A percentile compares a stretch with the other conserved stretches of the same genome.
Conservation (phyloP, 768 basidiomycete genomes). For the Sarcodon aspratus region DNA sequence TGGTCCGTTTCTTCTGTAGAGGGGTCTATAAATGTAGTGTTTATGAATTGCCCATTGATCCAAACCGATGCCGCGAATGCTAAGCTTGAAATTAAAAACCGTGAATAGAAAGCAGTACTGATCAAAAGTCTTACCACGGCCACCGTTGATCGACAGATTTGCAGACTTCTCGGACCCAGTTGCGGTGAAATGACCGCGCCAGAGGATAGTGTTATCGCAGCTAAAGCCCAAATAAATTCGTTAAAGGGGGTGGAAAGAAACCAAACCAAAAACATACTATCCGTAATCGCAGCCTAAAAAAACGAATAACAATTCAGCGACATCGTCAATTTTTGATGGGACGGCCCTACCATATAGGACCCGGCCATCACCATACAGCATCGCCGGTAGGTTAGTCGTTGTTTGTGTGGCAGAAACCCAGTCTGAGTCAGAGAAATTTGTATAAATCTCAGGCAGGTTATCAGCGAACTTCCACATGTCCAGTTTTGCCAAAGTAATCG, state of each 20-base stretch:
- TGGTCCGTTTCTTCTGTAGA: conserved; percentile 60
- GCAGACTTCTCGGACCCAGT: conserved; percentile 50
- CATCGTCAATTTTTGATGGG: not conserved
- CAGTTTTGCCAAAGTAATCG: conserved; percentile 35
- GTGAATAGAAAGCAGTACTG: not conserved
- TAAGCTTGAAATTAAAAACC: conserved; percentile 11
- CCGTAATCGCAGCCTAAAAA: conserved; percentile 65
- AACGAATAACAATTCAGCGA: not conserved
- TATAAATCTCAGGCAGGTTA: conserved; percentile 59
- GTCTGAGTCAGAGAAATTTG: conserved; percentile 42
- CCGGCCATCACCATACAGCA: conserved; percentile 62
- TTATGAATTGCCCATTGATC: conserved; percentile 63
- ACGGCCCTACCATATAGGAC: conserved; percentile 45
- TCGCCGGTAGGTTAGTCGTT: conserved; percentile 61
- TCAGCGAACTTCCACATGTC: conserved; percentile 66
- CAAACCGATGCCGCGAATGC: conserved; percentile 80
- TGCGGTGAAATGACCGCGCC: conserved; percentile 70
- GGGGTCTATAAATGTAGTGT: conserved; percentile 51
- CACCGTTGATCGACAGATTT: conserved; percentile 73
- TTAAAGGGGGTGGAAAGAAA: not conserved
- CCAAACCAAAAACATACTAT: conserved; percentile 31
- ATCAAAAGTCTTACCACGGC: conserved; percentile 37
- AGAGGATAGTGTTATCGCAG: conserved; percentile 74
- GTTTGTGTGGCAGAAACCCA: conserved; percentile 65
- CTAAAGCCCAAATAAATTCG: conserved; percentile 22